Percentiles rank a stretch among this genome's conserved stretches.
phyloP scores from a whole-genome alignment of 805 yeast species.

The Peterozyma toletana region DNA sequence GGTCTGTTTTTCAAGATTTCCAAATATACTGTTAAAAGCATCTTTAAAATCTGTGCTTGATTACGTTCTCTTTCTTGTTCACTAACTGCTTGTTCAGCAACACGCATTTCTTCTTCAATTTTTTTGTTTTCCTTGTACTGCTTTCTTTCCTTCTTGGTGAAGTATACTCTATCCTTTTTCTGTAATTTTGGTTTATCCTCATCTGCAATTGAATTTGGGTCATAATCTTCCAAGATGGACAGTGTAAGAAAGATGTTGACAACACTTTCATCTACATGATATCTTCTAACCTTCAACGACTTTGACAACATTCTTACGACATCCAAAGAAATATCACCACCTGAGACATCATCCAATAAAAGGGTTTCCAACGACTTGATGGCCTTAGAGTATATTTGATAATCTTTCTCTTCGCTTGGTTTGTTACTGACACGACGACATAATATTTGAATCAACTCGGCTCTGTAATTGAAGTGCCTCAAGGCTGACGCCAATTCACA shows the following conservation, averaged over 20 bases:
- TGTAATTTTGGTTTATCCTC: constrained; percentile 44
- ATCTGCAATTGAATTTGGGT: constrained; percentile 51
- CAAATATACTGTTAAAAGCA: constrained; percentile 65
- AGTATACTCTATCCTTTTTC: constrained; percentile 85
- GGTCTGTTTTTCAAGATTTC: constrained; percentile 64
- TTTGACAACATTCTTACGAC: constrained; percentile 61
- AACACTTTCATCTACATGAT: constrained; percentile 77
- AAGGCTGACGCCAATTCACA: constrained; percentile 67
- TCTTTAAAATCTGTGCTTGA: constrained; percentile 79
- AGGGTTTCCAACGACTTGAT: constrained; percentile 61
- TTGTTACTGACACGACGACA: constrained; percentile 60
- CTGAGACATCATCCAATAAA: constrained; percentile 67
- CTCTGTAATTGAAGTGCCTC: constrained; percentile 74
- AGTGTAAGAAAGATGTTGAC: constrained; percentile 66
- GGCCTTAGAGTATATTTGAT: constrained; percentile 47
- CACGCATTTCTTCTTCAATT: constrained; percentile 83
- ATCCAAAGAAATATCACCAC: constrained; percentile 77
- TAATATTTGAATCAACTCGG: constrained; percentile 63
- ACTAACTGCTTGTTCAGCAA: constrained; percentile 83
- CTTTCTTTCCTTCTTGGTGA: constrained; percentile 86
- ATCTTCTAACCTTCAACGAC: constrained; percentile 66
- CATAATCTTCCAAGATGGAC: constrained; percentile 60
- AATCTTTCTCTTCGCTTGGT: constrained; percentile 41
- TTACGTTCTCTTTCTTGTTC: constrained; percentile 78
- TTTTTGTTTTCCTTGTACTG: constrained; percentile 77